Evolutionary conservation across 352 stramenopile species (phyloP).

Genomic region (Phytophthora constricta): DNA sequence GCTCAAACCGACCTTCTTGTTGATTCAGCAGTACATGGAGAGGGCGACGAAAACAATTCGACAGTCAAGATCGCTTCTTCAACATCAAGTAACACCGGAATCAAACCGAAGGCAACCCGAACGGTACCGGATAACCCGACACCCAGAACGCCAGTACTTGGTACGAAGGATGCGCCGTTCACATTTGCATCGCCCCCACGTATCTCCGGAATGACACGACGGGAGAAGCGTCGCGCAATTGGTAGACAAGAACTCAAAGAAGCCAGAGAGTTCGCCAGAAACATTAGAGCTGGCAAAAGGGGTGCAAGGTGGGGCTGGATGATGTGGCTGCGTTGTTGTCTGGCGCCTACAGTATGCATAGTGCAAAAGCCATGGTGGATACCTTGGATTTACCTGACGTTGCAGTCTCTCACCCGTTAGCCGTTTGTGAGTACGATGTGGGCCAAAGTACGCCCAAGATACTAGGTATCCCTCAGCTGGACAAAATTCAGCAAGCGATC

Average conservation of each 20-base stretch:
- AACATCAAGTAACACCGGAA: background rate
- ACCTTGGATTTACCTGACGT: background rate
- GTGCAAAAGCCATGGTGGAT: slow-evolving; percentile 2
- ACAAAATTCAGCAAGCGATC: slow-evolving; percentile 1
- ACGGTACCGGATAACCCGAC: background rate
- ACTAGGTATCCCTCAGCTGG: background rate
- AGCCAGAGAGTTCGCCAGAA: background rate
- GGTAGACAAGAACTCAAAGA: background rate
- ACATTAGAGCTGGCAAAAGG: background rate
- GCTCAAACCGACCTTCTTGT: too few species aligned
- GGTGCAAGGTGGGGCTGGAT: background rate
- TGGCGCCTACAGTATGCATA: background rate
- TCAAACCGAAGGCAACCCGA: background rate
- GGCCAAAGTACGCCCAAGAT: background rate
- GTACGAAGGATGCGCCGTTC: background rate
- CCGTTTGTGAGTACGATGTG: too few species aligned
- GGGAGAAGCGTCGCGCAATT: background rate
- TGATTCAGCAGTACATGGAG: too few species aligned
- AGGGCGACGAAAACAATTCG: too few species aligned
- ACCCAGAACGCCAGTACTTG: background rate
- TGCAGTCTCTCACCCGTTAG: too few species aligned
- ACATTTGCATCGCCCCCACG: background rate
- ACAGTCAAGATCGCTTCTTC: too few species aligned
- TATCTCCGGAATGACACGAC: background rate
- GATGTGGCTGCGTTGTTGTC: background rate